Base-by-base conservation (phyloP, 2,329 filamentous ascomycete genomes). In the Colletotrichum gigasporum region DNA sequence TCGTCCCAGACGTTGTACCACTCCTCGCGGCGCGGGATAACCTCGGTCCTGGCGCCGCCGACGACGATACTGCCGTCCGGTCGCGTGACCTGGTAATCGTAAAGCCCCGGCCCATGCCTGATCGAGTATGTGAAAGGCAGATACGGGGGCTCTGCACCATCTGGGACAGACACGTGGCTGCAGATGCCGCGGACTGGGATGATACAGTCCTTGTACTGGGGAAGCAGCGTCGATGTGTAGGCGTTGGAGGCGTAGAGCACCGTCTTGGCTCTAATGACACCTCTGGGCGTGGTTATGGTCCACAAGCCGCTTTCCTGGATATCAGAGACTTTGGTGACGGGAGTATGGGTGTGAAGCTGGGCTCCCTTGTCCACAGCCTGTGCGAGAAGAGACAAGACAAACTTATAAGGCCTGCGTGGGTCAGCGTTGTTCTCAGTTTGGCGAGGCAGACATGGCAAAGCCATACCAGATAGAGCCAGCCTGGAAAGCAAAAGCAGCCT, bases 191-290 rank as follows among this genome's bases (percentile, higher is more conserved):
- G 83, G 3, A 85, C 82, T 0, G 90, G 90, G 8, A 90, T 81
- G 63, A 92, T 91, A 9, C 86, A 83, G 63, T 84, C 81, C 6
- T 79, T 75, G 71, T 90, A 91, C 57, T 82, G 73, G 0, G 88
- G 88, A 2, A 89, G 76, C 5, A 92, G 72, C 11, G 84, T 81
- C 1, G 87, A 84, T 0, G 88, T 90, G 72, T 91, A 91, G 11
- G 80, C 90, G 68, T 92, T 92, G 2, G 87, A 91, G 14, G 90
- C 89, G 42, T 90, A 80, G 16, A 92, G 77, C 12, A 92, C 79
- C 32, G 82, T 83, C 24, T 77, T 79, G 2, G 90, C 80, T 9
- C 69, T 72, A 54, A 90, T 82, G 0, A 65, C 71, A 10, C 89
- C 90, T 18, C 88, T 82, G 0, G 79, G 71, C 3, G 88, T 91